phyloP scores from a whole-genome alignment of 306 rosid species.

The Castanopsis chinensis region DNA sequence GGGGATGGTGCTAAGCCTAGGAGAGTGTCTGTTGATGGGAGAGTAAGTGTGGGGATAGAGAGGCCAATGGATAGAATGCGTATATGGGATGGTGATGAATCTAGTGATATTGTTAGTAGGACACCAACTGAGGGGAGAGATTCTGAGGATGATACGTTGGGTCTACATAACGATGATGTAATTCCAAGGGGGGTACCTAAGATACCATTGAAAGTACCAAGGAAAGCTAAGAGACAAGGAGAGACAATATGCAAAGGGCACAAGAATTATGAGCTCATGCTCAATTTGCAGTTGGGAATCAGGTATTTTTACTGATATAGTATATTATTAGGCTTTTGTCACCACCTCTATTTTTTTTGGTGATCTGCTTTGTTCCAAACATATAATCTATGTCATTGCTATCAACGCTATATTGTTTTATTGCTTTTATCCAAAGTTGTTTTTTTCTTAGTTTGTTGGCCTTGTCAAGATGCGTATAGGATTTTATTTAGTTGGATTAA shows the following conservation, averaged over 20 bases:
- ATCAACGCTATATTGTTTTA: not conserved
- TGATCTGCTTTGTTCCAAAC: not conserved
- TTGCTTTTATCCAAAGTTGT: not conserved
- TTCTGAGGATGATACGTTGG: conserved; percentile 37
- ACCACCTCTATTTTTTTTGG: not conserved
- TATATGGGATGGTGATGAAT: conserved; percentile 48
- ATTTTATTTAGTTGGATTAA: not conserved
- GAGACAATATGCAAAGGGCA: conserved; percentile 81
- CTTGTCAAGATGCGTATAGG: not conserved
- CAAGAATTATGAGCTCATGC: conserved; percentile 87
- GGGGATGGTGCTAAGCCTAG: conserved; percentile 46
- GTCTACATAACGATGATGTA: conserved; percentile 28
- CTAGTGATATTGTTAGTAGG: conserved; percentile 14
- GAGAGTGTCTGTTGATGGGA: conserved; percentile 71
- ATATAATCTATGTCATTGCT: not conserved
- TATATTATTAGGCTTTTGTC: not conserved
- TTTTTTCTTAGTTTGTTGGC: not conserved
- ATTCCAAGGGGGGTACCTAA: conserved; percentile 19
- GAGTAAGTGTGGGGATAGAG: conserved; percentile 61
- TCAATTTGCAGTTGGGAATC: conserved; percentile 87
- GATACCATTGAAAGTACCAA: conserved; percentile 43
- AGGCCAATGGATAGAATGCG: conserved; percentile 58
- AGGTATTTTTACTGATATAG: conserved; percentile 37
- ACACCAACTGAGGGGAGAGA: conserved; percentile 34
- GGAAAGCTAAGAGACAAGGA: conserved; percentile 68